These are phyloP conservation scores for Brassica rapa DNA, from an alignment of 345 rosid species.

Conservation along the genomic window DNA sequence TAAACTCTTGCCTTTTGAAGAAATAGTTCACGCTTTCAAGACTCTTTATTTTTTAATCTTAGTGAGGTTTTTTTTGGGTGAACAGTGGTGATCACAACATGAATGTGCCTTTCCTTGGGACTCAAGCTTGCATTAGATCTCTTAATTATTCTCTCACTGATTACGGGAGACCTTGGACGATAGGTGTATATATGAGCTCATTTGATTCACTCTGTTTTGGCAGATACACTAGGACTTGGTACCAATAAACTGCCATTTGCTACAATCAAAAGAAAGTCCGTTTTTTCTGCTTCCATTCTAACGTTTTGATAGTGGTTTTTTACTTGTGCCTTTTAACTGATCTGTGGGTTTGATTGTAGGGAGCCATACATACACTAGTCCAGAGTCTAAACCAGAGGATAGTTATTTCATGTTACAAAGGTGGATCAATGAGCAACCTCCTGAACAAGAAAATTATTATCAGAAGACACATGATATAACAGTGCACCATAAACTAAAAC, in stretches of 20 bases:
- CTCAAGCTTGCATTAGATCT: slow-evolving; percentile 63
- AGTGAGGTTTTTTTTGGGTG: background rate
- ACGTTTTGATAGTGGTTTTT: background rate
- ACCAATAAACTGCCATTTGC: background rate
- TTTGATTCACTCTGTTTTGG: background rate
- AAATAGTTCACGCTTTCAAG: background rate
- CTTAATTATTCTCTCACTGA: slow-evolving; percentile 53
- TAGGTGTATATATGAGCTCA: slow-evolving; percentile 7
- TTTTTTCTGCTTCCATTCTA: background rate
- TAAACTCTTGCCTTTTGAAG: background rate
- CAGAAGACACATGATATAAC: background rate
- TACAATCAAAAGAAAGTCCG: background rate
- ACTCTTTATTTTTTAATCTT: no score
- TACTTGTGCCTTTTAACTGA: background rate
- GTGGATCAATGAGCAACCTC: background rate
- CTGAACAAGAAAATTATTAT: background rate
- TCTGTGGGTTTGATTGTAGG: background rate
- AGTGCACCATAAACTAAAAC: background rate
- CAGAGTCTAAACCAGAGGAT: background rate
- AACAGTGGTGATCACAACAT: slow-evolving; percentile 67
- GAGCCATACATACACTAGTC: background rate
- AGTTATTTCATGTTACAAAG: background rate
- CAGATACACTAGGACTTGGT: background rate
- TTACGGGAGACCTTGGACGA: slow-evolving; percentile 67
- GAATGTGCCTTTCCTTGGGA: slow-evolving; percentile 45